Evolutionary conservation across 495 filamentous ascomycete genomes (phyloP).

Genomic region (Daldinia loculata): DNA sequence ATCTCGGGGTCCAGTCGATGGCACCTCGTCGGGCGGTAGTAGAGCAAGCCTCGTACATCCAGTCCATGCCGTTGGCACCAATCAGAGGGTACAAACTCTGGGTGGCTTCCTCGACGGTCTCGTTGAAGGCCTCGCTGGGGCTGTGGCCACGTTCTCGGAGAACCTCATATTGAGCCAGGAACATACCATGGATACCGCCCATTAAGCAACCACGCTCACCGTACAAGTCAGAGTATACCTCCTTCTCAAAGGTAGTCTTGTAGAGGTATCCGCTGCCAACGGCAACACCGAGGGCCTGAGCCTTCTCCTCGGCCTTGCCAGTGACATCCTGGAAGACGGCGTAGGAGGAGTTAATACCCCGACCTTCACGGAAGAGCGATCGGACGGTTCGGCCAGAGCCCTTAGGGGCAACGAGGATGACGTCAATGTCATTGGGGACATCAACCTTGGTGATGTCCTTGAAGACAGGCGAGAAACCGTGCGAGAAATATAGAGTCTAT

Average conservation of each 20-base stretch:
- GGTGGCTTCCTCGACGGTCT: conserved; percentile 99
- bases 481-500: conserved; percentile 98
- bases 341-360: conserved; percentile 99
- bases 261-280: conserved; percentile 98
- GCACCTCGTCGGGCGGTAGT: conserved; percentile 97
- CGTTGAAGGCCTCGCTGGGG: conserved; percentile 99
- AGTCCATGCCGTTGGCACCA: conserved; percentile 97
- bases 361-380: conserved; percentile 95
- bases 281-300: conserved; percentile 94
- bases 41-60: conserved; percentile 99
- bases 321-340: conserved; percentile 99
- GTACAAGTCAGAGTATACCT: conserved; percentile 99
- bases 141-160: conserved; percentile 97
- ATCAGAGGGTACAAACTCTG: conserved; percentile 98
- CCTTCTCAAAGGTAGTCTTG: conserved; percentile 99
- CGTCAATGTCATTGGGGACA: conserved; percentile 91
- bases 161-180: conserved; percentile 99
- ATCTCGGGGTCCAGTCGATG: conserved; percentile 95
- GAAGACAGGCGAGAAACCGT: conserved; percentile 99
- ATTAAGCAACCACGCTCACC: conserved; percentile 99
- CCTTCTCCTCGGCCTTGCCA: conserved; percentile 97
- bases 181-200: conserved; percentile 99
- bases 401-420: conserved; percentile 99
- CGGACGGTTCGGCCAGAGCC: conserved; percentile 98
- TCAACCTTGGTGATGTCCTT: conserved; percentile 99